Conservation (phyloP, 352 stramenopile species). For the Elongisporangium senticosum region DNA sequence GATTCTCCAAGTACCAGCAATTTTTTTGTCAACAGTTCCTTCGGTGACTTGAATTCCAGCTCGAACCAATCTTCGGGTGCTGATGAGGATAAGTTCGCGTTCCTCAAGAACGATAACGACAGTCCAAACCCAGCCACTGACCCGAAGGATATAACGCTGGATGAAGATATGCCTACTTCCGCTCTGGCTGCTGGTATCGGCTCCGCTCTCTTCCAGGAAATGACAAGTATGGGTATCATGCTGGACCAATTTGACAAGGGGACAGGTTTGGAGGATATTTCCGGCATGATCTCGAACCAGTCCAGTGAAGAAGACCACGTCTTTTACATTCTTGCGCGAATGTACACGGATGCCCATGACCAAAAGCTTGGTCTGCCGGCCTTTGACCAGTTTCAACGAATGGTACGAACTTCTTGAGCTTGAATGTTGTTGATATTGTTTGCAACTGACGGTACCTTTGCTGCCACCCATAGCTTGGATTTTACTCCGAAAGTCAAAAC, state of each 20-base stretch:
- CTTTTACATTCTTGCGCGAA: constrained; percentile 76
- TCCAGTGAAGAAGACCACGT: constrained; percentile 60
- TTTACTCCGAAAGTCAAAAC: constrained; percentile 72
- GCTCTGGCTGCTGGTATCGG: constrained; percentile 30
- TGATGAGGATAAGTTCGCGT: constrained; percentile 20
- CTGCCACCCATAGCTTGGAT: constrained; percentile 42
- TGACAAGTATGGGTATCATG: constrained; percentile 74
- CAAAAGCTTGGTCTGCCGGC: constrained; percentile 75
- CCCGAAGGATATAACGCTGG: constrained; percentile 12
- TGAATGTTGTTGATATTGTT: constrained; percentile 10
- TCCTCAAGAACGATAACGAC: constrained; percentile 36
- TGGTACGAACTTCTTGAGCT: constrained; percentile 37
- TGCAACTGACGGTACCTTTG: background rate
- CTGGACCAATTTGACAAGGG: constrained; percentile 53
- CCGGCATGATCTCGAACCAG: constrained; percentile 17
- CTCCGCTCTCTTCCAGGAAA: constrained; percentile 58
- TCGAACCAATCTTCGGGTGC: background rate
- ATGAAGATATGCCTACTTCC: constrained; percentile 7
- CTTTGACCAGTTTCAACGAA: constrained; percentile 79
- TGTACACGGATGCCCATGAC: constrained; percentile 63
- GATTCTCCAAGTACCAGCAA: constrained; percentile 6
- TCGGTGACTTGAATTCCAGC: background rate
- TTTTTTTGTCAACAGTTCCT: background rate
- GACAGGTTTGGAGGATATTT: constrained; percentile 37
- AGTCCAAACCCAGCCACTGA: constrained; percentile 18